Base-by-base conservation (phyloP, 2,329 filamentous ascomycete genomes). In the Colletotrichum falcatum region DNA sequence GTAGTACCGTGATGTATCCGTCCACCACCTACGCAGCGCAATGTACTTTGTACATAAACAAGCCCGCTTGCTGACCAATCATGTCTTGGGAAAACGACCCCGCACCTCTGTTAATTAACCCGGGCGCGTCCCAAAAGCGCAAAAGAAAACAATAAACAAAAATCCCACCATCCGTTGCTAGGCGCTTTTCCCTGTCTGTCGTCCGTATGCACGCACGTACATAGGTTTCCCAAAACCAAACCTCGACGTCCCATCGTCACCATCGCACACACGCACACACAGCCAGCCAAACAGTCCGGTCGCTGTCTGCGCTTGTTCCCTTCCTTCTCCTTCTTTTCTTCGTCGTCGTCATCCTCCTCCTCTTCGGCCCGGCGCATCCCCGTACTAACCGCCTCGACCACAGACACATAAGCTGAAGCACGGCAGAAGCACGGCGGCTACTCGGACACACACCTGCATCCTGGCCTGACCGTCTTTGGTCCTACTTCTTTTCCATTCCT, bases 81-180 rank as follows among this genome's bases (percentile, higher is more conserved):
- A 20, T 6, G 1, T 11, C n/a, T 26, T 16, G 23, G 7, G 5
- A 0, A 2, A 30, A 2, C 1, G 49, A 66, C 63, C 67, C 63
- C 67, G 67, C 67, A 70, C 63, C 49, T 18, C 42, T 35, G 26
- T 35, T 51, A 61, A 26, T 61, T 66, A 62, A 20, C 65, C 28
- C 20, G 46, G 58, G 61, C 72, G 71, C 65, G 64, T 72, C 73
- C 16, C 33, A 3, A 30, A 37, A 37, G 3, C 37, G 12, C 49
- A 35, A 73, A 74, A 75, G 62, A 80, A 82, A 79, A 79, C 79
- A 81, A 76, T 66, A 71, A 71, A 68, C 66, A 71, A 70, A 70
- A 72, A 39, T 61, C 49, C 56, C 56, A 46, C 63, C 42, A 28
- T 61, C 65, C 72, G 77, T 79, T 79, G 77, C 77, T 65, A 74